A percentile compares a stretch with the other conserved stretches of the same genome.
phyloP scores from a whole-genome alignment of 805 yeast genomes.

The Suhomyces sp. region DNA sequence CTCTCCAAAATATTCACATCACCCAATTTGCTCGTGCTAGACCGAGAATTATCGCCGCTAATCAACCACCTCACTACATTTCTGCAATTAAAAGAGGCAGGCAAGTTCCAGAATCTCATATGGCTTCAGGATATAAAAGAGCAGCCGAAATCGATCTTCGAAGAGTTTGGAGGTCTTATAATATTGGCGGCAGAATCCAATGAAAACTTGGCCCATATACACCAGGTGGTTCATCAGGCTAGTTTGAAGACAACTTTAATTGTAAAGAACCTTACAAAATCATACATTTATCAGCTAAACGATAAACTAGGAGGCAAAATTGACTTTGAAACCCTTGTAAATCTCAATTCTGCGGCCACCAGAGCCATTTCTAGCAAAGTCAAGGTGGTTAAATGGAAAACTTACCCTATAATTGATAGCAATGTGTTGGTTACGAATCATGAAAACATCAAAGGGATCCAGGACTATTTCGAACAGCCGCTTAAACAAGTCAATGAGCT shows the following conservation, averaged over 20 bases:
- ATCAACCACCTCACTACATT: slow-evolving; percentile 58
- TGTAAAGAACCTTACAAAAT: slow-evolving; percentile 35
- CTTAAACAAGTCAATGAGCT: slow-evolving; percentile 45
- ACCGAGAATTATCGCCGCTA: slow-evolving; percentile 45
- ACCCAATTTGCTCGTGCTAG: slow-evolving; percentile 35
- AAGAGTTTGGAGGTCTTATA: slow-evolving; percentile 17
- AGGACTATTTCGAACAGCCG: slow-evolving; percentile 44
- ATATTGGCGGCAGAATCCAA: slow-evolving; percentile 13
- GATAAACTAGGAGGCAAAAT: slow-evolving; percentile 14
- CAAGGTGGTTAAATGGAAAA: slow-evolving; percentile 46
- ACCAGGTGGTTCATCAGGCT: slow-evolving; percentile 2
- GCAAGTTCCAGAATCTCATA: slow-evolving; percentile 34
- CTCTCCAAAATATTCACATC: slow-evolving; percentile 23
- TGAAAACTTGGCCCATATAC: slow-evolving; percentile 16
- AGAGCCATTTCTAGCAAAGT: slow-evolving; percentile 33
- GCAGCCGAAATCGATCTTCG: slow-evolving; percentile 10
- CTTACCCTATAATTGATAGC: slow-evolving; percentile 40
- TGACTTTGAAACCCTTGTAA: slow-evolving; percentile 2
- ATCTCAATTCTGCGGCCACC: neutral
- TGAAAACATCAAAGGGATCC: slow-evolving; percentile 24
- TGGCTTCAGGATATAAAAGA: slow-evolving; percentile 11
- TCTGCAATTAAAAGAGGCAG: slow-evolving; percentile 47
- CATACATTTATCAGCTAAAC: slow-evolving; percentile 32
- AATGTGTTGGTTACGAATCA: slow-evolving; percentile 22
- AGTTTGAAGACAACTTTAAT: slow-evolving; percentile 23